Evolutionary conservation across 2,329 filamentous ascomycete genomes (phyloP).

Genomic region (Claviceps lovelessii): DNA sequence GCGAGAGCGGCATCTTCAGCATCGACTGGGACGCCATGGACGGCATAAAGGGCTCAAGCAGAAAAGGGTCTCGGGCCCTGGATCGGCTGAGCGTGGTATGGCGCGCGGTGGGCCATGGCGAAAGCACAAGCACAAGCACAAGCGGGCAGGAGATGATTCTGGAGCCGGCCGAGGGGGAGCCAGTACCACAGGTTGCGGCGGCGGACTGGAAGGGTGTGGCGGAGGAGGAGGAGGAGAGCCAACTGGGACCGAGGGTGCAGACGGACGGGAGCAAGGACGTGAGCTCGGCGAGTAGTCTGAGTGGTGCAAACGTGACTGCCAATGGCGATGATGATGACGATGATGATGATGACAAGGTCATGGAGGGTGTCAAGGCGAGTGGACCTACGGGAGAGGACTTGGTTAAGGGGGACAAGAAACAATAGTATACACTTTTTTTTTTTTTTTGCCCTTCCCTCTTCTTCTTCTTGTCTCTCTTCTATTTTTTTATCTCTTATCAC

Average conservation of each 20-base stretch:
- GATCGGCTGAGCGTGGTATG: slow-evolving; percentile 79
- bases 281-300: slow-evolving; percentile 60
- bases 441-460: not conserved
- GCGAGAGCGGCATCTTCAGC: slow-evolving; percentile 49
- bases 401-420: slow-evolving; percentile 6
- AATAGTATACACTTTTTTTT: not conserved
- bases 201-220: slow-evolving; percentile 58
- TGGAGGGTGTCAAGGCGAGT: slow-evolving; percentile 22
- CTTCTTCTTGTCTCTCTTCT: not conserved
- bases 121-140: slow-evolving; percentile 11
- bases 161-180: slow-evolving; percentile 52
- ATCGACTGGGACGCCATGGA: slow-evolving; percentile 62
- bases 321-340: not conserved
- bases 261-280: slow-evolving; percentile 51
- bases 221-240: slow-evolving; percentile 43
- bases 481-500: too few species aligned
- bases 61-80: slow-evolving; percentile 68
- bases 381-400: slow-evolving; percentile 23
- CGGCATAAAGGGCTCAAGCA: slow-evolving; percentile 77
- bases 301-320: slow-evolving; percentile 10
- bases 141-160: slow-evolving; percentile 24
- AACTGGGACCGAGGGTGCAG: slow-evolving; percentile 52
- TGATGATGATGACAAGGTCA: slow-evolving; percentile 7
- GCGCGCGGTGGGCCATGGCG: slow-evolving; percentile 30
- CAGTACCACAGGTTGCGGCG: slow-evolving; percentile 53